Evolutionary conservation across 1,139 yeast species (phyloP).

Genomic region (Pichia sp.): DNA sequence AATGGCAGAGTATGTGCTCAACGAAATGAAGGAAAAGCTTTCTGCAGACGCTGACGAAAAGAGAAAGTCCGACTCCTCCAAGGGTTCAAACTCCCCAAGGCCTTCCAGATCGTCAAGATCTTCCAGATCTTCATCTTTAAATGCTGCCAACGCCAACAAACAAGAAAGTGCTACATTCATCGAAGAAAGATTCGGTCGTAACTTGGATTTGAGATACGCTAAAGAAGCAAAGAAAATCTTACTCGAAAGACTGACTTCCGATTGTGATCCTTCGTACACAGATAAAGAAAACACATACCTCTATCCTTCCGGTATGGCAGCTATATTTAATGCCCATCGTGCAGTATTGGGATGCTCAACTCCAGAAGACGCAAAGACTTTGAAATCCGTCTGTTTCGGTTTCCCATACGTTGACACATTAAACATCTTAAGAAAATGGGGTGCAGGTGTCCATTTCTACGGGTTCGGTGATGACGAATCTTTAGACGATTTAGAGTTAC

Average conservation of each 20-base stretch:
- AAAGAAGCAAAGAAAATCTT: conserved; percentile 73
- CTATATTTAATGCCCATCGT: conserved; percentile 82
- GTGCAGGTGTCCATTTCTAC: conserved; percentile 80
- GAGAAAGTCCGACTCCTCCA: conserved; percentile 18
- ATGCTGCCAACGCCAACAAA: conserved; percentile 14
- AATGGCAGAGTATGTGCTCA: conserved; percentile 78
- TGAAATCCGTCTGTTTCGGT: conserved; percentile 86
- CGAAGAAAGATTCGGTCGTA: conserved; percentile 90
- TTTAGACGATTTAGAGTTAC: conserved; percentile 59
- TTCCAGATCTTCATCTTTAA: conserved; percentile 24
- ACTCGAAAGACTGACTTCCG: conserved; percentile 72
- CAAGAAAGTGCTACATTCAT: conserved; percentile 68
- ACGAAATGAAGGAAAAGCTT: conserved; percentile 50
- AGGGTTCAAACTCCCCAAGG: conserved; percentile 12
- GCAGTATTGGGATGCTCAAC: conserved; percentile 41
- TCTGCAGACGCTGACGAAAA: conserved; percentile 26
- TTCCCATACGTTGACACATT: conserved; percentile 94
- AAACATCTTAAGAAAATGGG: conserved; percentile 82
- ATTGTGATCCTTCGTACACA: conserved; percentile 38
- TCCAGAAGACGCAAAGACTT: conserved; percentile 33
- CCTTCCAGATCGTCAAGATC: conserved; percentile 26
- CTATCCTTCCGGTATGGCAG: conserved; percentile 91
- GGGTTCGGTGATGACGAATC: conserved; percentile 83
- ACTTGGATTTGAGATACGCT: conserved; percentile 74
- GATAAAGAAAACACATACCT: conserved; percentile 68